These are phyloP conservation scores for Hypoxylon cercidicola DNA, from an alignment of 495 filamentous ascomycete genomes.

Conservation along the genomic window DNA sequence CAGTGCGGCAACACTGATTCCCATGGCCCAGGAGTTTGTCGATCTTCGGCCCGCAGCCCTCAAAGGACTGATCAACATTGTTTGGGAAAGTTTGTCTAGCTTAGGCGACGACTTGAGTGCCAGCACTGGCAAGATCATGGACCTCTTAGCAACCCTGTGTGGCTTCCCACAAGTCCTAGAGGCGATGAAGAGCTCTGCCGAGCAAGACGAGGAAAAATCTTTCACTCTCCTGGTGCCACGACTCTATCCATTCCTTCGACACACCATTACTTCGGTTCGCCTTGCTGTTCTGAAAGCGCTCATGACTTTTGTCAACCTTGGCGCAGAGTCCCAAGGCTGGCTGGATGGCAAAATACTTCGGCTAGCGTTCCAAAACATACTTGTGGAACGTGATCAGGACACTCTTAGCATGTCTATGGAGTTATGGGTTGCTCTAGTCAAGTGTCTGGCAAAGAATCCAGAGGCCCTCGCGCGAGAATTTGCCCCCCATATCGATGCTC, in stretches of 20 bases:
- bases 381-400: slow-evolving; percentile 89
- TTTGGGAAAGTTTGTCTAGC: slow-evolving; percentile 97
- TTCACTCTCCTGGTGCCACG: slow-evolving; percentile 92
- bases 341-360: slow-evolving; percentile 88
- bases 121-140: slow-evolving; percentile 97
- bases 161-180: slow-evolving; percentile 92
- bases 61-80: slow-evolving; percentile 84
- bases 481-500: slow-evolving; percentile 73
- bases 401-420: slow-evolving; percentile 80
- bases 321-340: slow-evolving; percentile 87
- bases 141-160: slow-evolving; percentile 93
- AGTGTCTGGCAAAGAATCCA: slow-evolving; percentile 68
- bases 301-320: slow-evolving; percentile 89
- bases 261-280: slow-evolving; percentile 95
- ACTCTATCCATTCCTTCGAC: slow-evolving; percentile 93
- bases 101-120: slow-evolving; percentile 95
- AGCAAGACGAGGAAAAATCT: slow-evolving; percentile 81
- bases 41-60: slow-evolving; percentile 79
- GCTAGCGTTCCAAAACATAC: slow-evolving; percentile 90
- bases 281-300: slow-evolving; percentile 92
- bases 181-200: slow-evolving; percentile 92
- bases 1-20: slow-evolving; percentile 94
- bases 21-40: slow-evolving; percentile 94
- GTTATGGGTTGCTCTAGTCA: slow-evolving; percentile 84
- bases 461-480: slow-evolving; percentile 71